Evolutionary conservation across 2,329 filamentous ascomycete genomes (phyloP).

Genomic region (Magnaporthiopsis incrustans): DNA sequence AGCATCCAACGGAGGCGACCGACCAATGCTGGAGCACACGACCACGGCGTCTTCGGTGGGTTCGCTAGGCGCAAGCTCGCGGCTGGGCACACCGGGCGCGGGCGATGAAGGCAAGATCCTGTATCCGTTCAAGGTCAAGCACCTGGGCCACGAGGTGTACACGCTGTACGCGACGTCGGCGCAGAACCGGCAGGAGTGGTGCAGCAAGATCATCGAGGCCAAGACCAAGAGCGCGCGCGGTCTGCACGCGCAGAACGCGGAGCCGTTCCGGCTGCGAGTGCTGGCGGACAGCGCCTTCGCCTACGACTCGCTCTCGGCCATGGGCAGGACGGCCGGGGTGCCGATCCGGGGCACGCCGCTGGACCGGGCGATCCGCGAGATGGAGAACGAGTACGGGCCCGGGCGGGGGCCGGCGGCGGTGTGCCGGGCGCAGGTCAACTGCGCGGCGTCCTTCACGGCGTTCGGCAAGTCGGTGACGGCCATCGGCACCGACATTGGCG

Average conservation of each 20-base stretch:
- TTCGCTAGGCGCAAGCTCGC: conserved; percentile 34
- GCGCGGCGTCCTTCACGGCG: conserved; percentile 80
- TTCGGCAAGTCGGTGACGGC: conserved; percentile 83
- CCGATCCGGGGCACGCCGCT: conserved; percentile 85
- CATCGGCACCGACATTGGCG: conserved; percentile 89
- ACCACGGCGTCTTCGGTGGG: conserved; percentile 59
- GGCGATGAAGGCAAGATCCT: conserved; percentile 78
- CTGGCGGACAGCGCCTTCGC: conserved; percentile 89
- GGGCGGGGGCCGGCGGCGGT: conserved; percentile 66
- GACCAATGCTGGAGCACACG: conserved; percentile 57
- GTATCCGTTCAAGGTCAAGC: conserved; percentile 93
- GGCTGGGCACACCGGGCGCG: conserved; percentile 33
- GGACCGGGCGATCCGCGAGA: conserved; percentile 80
- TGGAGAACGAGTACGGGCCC: conserved; percentile 69
- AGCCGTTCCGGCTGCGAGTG: conserved; percentile 86
- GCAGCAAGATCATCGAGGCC: conserved; percentile 84
- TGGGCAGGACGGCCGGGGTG: conserved; percentile 56
- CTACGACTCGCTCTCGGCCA: conserved; percentile 56
- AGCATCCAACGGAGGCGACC: conserved; percentile 39
- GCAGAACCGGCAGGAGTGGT: conserved; percentile 78
- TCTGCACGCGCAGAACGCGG: conserved; percentile 83
- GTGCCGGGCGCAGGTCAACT: conserved; percentile 82
- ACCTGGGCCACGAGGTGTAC: conserved; percentile 88
- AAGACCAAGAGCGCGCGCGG: conserved; percentile 90
- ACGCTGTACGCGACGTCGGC: conserved; percentile 77